Base-by-base conservation (phyloP, 495 filamentous ascomycete species). In the Neurospora sp. region DNA sequence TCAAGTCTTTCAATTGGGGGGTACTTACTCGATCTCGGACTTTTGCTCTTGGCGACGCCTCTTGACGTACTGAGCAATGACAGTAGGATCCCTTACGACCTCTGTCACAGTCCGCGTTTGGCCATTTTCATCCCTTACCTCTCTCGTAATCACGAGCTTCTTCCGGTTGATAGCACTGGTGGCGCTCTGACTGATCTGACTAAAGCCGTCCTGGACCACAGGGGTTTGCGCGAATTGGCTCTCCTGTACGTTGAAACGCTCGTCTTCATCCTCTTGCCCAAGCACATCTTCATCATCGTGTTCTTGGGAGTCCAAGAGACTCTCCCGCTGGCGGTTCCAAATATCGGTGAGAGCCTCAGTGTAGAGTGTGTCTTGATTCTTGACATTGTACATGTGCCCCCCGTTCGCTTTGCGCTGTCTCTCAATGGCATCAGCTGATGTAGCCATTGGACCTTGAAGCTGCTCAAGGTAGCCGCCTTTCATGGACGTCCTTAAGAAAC, bases 351-450 rank as follows among this genome's bases (percentile, higher is more conserved):
- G 97, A 12, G 92, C 91, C 8, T 92, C 88, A 74, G 96, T 94
- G 80, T 99, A 99, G 48, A 91, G 89, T 69, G 87, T 88, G 78
- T 98, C 92, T 81, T 99, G 96, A 70, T 89, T 87, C 72, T 93
- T 93, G 71, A 99, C 96, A 75, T 99, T 99, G 83, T 99, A 99
- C 78, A 90, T 92, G 80, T 99, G 96, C 3, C 96, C 95, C 41
- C 94, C 93, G 73, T 94, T 92, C 37, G 96, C 94, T 77, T 97
- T 96, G 71, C 91, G 86, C 75, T 92, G 88, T 74, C 91, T 80
- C 73, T 86, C 85, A 39, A 87, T 87, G 68, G 86, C 86, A 72
- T 87, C 86, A 71, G 93, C 92, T 45, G 97, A 88, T 73, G 93
- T 96, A 69, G 96, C 93, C 45, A 91, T 87, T 3, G 93, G 92